phyloP scores from a whole-genome alignment of 2,329 filamentous ascomycete species.

The Leptosphaerulina australis region DNA sequence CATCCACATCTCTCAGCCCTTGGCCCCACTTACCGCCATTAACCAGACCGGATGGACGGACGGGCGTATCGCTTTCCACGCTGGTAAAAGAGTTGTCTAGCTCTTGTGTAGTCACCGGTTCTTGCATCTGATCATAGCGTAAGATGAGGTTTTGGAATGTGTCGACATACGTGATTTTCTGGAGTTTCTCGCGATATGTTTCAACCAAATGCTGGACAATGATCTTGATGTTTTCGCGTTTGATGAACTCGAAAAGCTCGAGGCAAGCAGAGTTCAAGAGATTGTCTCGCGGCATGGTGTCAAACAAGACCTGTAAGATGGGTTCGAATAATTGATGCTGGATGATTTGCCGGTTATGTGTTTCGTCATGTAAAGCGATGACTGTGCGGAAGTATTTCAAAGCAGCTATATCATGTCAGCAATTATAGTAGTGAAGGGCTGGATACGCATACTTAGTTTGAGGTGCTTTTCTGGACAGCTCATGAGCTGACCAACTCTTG shows the following conservation, averaged over 20 bases:
- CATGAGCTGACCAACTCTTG: conserved; percentile 82
- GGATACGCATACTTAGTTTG: conserved; percentile 71
- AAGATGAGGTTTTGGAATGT: conserved; percentile 79
- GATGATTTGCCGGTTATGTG: conserved; percentile 84
- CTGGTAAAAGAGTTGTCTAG: conserved; percentile 70
- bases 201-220: conserved; percentile 84
- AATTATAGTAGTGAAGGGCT: background rate
- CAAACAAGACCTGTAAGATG: conserved; percentile 80
- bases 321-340: conserved; percentile 82
- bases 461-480: conserved; percentile 87
- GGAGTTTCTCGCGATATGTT: conserved; percentile 78
- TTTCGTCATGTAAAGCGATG: conserved; percentile 84
- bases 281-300: conserved; percentile 90
- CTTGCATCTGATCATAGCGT: conserved; percentile 75
- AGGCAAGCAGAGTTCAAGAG: conserved; percentile 91
- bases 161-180: conserved; percentile 78
- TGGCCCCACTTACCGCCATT: conserved; percentile 68
- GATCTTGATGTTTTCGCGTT: conserved; percentile 65
- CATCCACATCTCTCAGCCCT: conserved; percentile 81
- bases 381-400: conserved; percentile 93
- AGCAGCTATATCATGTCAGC: conserved; percentile 64
- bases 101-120: conserved; percentile 63
- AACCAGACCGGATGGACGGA: conserved; percentile 52
- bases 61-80: conserved; percentile 63
- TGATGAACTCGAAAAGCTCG: conserved; percentile 91